phyloP scores from a whole-genome alignment of 1,139 yeast genomes.

The Yamadazyma oceani region DNA sequence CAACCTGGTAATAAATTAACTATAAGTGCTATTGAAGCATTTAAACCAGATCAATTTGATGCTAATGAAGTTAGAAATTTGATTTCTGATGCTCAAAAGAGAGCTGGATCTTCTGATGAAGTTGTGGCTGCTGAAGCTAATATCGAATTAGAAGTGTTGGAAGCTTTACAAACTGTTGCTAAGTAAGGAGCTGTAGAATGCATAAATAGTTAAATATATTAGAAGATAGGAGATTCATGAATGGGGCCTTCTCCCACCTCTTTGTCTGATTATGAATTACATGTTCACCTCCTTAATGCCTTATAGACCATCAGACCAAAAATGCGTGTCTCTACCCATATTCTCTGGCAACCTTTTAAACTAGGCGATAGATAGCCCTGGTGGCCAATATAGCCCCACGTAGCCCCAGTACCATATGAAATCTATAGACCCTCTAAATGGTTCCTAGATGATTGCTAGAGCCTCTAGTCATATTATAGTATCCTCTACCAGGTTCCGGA shows the following conservation, averaged over 20 bases:
- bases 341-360: too few relatives aligned
- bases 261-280: too few relatives aligned
- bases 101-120: slow-evolving; percentile 82
- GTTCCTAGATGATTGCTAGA: too few relatives aligned
- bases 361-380: too few relatives aligned
- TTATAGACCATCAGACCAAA: too few relatives aligned
- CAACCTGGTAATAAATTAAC: slow-evolving; percentile 92
- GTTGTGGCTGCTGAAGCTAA: slow-evolving; percentile 91
- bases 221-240: background rate
- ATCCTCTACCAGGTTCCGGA: too few relatives aligned
- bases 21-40: slow-evolving; percentile 95
- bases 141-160: slow-evolving; percentile 93
- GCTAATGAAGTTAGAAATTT: slow-evolving; percentile 75
- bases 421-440: too few relatives aligned
- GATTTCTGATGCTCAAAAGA: slow-evolving; percentile 94
- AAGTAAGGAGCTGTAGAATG: slow-evolving; percentile 45
- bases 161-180: slow-evolving; percentile 87
- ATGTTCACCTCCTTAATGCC: too few relatives aligned
- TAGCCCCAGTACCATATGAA: too few relatives aligned
- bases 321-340: too few relatives aligned
- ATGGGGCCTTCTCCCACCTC: background rate
- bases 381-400: too few relatives aligned
- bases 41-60: slow-evolving; percentile 87
- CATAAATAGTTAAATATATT: slow-evolving; percentile 2
- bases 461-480: too few relatives aligned